phyloP scores from a whole-genome alignment of 163 green algal genomes.

The Scenedesmus sp. region DNA sequence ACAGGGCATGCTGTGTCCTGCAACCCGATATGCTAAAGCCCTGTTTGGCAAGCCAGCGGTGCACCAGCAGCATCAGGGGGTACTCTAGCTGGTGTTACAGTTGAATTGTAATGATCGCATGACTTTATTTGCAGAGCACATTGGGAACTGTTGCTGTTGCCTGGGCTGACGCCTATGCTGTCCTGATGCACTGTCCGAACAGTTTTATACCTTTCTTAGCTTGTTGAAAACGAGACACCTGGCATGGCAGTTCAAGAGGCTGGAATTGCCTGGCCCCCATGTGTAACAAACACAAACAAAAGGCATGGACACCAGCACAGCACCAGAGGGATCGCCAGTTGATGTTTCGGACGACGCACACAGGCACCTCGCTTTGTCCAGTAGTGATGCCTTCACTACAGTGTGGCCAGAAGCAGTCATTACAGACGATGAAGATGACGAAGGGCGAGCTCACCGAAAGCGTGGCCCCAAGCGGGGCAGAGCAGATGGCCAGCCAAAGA shows the following conservation, averaged over 20 bases:
- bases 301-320: not conserved
- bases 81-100: too few species aligned
- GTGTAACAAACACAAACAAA: not conserved
- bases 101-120: too few species aligned
- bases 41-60: too few species aligned
- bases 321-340: not conserved
- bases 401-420: not conserved
- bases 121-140: too few species aligned
- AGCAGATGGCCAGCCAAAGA: not conserved
- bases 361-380: not conserved
- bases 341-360: not conserved
- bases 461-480: slow-evolving; percentile 13
- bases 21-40: too few species aligned
- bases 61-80: too few species aligned
- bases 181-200: too few species aligned
- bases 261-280: not conserved
- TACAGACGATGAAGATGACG: slow-evolving; percentile 12
- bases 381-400: not conserved
- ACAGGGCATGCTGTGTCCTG: too few species aligned
- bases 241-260: not conserved
- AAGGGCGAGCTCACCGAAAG: slow-evolving; percentile 29
- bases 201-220: too few species aligned
- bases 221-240: not conserved
- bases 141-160: too few species aligned
- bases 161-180: too few species aligned